A percentile compares a stretch with the other conserved stretches of the same genome.
phyloP scores from a whole-genome alignment of 371 early-diverging fungal species.

The Mucor irregularis region DNA sequence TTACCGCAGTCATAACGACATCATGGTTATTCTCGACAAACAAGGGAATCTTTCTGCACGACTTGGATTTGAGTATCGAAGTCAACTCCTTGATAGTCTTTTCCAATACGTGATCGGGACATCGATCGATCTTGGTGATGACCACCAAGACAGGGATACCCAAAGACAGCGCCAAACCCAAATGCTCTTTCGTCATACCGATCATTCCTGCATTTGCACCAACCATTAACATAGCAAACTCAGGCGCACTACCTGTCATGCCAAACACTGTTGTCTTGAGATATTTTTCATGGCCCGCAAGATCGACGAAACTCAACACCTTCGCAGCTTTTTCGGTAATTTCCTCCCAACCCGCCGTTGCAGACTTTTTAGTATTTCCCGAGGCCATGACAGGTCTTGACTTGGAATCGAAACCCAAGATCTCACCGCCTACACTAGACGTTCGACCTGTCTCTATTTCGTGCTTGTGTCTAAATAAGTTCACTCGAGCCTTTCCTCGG shows the following conservation, averaged over 20 bases:
- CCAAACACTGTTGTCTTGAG: conserved; percentile 94
- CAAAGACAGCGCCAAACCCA: conserved; percentile 86
- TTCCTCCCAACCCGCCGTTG: conserved; percentile 73
- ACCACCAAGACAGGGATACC: conserved; percentile 88
- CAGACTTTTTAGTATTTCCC: conserved; percentile 40
- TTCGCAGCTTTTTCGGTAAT: conserved; percentile 77
- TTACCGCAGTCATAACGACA: conserved; percentile 77
- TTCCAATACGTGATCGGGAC: conserved; percentile 83
- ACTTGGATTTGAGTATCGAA: conserved; percentile 82
- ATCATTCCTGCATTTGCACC: conserved; percentile 91
- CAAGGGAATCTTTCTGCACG: conserved; percentile 91
- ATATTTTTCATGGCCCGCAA: conserved; percentile 94
- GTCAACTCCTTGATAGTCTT: conserved; percentile 80
- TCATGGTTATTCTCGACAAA: conserved; percentile 75
- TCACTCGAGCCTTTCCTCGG: conserved; percentile 87
- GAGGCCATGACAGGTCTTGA: conserved; percentile 48
- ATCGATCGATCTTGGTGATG: conserved; percentile 92
- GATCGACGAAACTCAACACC: conserved; percentile 84
- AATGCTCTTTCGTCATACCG: conserved; percentile 94
- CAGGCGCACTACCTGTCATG: conserved; percentile 88
- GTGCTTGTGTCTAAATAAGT: conserved; percentile 90
- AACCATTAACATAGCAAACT: conserved; percentile 89
- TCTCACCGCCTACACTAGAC: conserved; percentile 89
- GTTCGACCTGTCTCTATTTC: conserved; percentile 93
- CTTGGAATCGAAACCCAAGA: conserved; percentile 81